A percentile compares a stretch with the other conserved stretches of the same genome.
These are phyloP conservation scores for Fulvia fulva DNA, from an alignment of 2,329 filamentous ascomycete species.

Conservation along the genomic window DNA sequence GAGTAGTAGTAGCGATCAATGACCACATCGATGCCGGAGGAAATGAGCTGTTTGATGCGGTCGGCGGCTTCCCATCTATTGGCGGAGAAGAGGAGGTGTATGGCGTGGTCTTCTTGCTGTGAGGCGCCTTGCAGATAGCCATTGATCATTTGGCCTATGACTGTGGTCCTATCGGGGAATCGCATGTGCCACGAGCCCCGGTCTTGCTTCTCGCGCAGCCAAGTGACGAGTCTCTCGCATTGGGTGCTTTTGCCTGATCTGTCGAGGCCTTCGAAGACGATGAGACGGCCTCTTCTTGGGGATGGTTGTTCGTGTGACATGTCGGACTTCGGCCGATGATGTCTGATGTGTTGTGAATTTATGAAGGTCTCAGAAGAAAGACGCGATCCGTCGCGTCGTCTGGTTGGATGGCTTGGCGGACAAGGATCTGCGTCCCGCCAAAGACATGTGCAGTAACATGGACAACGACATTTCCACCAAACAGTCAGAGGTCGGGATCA, in stretches of 20 bases:
- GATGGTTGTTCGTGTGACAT: neutral
- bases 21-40: slow-evolving; percentile 68
- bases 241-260: slow-evolving; percentile 91
- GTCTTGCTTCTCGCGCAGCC: slow-evolving; percentile 53
- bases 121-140: slow-evolving; percentile 69
- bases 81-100: slow-evolving; percentile 84
- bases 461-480: no score
- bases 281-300: slow-evolving; percentile 57
- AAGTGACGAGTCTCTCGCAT: slow-evolving; percentile 62
- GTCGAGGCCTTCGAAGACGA: slow-evolving; percentile 85
- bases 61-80: slow-evolving; percentile 75
- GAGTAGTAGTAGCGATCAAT: slow-evolving; percentile 95
- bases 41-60: slow-evolving; percentile 46
- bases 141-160: slow-evolving; percentile 84
- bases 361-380: neutral
- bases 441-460: no score
- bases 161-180: slow-evolving; percentile 75
- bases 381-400: neutral
- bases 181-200: slow-evolving; percentile 48
- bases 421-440: neutral
- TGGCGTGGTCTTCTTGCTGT: slow-evolving; percentile 79
- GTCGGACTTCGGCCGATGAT: no score
- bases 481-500: no score
- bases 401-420: neutral
- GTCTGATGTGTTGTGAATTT: neutral